Conservation (phyloP, 2,329 filamentous ascomycete species). For the Fusarium redolens region DNA sequence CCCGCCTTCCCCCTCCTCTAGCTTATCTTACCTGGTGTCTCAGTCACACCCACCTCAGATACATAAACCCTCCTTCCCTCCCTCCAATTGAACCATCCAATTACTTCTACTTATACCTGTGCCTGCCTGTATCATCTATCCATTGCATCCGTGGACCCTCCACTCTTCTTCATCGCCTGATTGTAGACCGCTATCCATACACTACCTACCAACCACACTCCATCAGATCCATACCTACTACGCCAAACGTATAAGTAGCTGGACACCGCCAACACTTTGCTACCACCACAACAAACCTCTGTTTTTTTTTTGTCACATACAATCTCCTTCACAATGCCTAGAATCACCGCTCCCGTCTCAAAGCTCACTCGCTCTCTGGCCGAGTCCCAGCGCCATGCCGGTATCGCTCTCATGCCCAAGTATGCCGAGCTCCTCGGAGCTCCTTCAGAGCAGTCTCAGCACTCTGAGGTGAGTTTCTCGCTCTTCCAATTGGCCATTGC, state of each 20-base stretch:
- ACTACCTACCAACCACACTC: not conserved
- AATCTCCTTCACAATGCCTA: constrained; percentile 54
- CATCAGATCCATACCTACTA: constrained; percentile 6
- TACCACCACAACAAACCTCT: not conserved
- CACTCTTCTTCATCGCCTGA: constrained; percentile 26
- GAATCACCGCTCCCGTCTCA: constrained; percentile 61
- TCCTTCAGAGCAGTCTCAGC: constrained; percentile 44
- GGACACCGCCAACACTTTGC: constrained; percentile 5
- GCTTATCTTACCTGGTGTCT: constrained; percentile 19
- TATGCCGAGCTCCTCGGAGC: constrained; percentile 59
- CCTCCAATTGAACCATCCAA: constrained; percentile 13
- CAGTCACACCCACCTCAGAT: constrained; percentile 7
- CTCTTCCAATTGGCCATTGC: not conserved
- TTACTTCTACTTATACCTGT: constrained; percentile 21
- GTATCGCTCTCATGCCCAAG: constrained; percentile 58
- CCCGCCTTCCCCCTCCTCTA: constrained; percentile 22
- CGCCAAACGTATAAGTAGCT: constrained; percentile 33
- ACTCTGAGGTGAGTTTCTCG: constrained; percentile 54
- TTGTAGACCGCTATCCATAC: constrained; percentile 23
- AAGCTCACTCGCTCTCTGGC: constrained; percentile 61
- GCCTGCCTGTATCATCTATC: not conserved
- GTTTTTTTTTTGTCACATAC: not conserved
- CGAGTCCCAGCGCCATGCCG: constrained; percentile 55
- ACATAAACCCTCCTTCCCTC: constrained; percentile 32
- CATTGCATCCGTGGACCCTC: constrained; percentile 1